phyloP scores from a whole-genome alignment of 148 eudicot species.

The Camellia japonica region DNA sequence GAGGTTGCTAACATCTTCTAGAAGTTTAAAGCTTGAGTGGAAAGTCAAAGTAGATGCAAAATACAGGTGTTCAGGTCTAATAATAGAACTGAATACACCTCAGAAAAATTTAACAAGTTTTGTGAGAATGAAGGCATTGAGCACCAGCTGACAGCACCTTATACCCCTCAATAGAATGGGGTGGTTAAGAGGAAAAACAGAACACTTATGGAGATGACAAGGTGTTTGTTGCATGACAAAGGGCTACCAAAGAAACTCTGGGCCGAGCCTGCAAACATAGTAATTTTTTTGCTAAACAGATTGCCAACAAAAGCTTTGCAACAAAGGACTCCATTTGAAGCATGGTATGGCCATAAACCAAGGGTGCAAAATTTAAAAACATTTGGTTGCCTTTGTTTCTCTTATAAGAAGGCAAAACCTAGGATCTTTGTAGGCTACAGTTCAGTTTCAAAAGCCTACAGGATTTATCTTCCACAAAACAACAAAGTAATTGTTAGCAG shows the following conservation, averaged over 20 bases:
- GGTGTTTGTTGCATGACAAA: neutral
- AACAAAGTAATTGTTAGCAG: neutral
- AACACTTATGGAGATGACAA: neutral
- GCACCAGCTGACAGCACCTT: neutral
- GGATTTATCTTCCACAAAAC: neutral
- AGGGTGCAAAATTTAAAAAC: neutral
- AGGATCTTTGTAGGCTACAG: neutral
- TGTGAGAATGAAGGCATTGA: neutral
- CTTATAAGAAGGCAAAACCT: neutral
- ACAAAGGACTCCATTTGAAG: neutral
- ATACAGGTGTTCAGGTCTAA: neutral
- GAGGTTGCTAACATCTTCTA: neutral
- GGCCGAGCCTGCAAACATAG: neutral
- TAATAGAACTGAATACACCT: neutral
- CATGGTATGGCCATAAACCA: constrained; percentile 1
- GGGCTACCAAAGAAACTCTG: neutral
- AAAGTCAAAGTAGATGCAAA: neutral
- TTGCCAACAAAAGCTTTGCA: neutral
- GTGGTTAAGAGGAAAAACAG: neutral
- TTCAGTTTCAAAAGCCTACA: neutral
- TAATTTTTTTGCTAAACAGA: neutral
- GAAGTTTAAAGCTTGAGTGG: constrained; percentile 1
- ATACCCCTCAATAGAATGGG: neutral
- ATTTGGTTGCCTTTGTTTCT: neutral
- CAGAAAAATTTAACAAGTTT: neutral